These are phyloP conservation scores for Neocucurbitaria cava DNA, from an alignment of 2,329 filamentous ascomycete genomes.

Conservation along the genomic window DNA sequence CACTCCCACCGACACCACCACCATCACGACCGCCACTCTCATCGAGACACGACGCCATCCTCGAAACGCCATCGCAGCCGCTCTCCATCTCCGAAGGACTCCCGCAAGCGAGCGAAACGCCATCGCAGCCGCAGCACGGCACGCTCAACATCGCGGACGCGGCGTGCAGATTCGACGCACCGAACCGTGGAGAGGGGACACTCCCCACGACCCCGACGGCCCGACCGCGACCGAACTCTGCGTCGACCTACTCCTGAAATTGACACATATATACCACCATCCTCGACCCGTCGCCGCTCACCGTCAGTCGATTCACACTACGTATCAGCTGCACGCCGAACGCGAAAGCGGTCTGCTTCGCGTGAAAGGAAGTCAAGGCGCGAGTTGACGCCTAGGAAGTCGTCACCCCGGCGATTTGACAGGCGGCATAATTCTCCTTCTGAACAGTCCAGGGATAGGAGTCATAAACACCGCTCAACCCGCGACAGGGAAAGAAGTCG, in stretches of 20 bases:
- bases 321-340: conserved; percentile 36
- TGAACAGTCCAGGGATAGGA: conserved; percentile 27
- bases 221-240: conserved; percentile 40
- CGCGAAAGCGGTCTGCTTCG: conserved; percentile 41
- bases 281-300: conserved; percentile 48
- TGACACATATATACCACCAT: conserved; percentile 43
- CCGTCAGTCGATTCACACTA: conserved; percentile 51
- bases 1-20: conserved; percentile 42
- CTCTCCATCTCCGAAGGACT: conserved; percentile 45
- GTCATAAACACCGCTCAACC: conserved; percentile 20
- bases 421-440: conserved; percentile 34
- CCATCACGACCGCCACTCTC: conserved; percentile 35
- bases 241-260: conserved; percentile 46
- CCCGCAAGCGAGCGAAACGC: conserved; percentile 43
- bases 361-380: conserved; percentile 40
- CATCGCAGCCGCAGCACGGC: conserved; percentile 44
- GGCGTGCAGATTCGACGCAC: conserved; percentile 40
- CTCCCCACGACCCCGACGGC: conserved; percentile 40
- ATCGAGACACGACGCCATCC: conserved; percentile 46
- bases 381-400: conserved; percentile 34
- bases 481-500: conserved; percentile 34
- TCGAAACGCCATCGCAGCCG: conserved; percentile 49
- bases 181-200: conserved; percentile 36
- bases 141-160: conserved; percentile 44
- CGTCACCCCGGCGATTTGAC: conserved; percentile 39